A percentile compares a stretch with the other conserved stretches of the same genome.
Evolutionary conservation across 1,139 yeast genomes (phyloP).

Genomic region (Protomyces lactucae-debilis): DNA sequence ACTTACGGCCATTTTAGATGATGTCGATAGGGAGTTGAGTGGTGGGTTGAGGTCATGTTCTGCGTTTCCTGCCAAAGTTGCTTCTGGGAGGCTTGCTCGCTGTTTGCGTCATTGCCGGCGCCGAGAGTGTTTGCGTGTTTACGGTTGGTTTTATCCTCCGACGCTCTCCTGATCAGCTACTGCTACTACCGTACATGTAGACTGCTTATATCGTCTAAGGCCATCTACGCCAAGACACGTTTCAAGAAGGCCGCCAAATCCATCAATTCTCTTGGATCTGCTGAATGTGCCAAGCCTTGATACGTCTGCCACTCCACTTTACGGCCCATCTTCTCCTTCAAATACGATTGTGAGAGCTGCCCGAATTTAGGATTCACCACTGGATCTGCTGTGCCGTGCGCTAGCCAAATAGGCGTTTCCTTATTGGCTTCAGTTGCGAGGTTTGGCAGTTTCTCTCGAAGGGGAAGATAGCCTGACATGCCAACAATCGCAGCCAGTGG

Average conservation of each 20-base stretch:
- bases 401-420: conserved; percentile 73
- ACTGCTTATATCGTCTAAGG: background rate
- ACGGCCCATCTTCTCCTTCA: conserved; percentile 49
- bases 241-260: conserved; percentile 56
- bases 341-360: conserved; percentile 41
- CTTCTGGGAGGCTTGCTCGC: background rate
- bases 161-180: too few relatives aligned
- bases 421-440: conserved; percentile 29
- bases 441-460: conserved; percentile 44
- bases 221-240: conserved; percentile 28
- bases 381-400: conserved; percentile 79
- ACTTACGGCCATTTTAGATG: background rate
- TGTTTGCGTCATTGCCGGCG: background rate
- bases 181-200: too few relatives aligned
- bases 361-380: conserved; percentile 54
- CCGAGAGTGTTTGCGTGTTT: too few relatives aligned
- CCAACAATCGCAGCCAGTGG: conserved; percentile 76
- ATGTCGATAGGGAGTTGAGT: background rate
- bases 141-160: too few relatives aligned
- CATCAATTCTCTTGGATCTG: conserved; percentile 59
- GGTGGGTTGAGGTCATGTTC: background rate
- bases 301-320: conserved; percentile 55
- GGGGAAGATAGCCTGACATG: conserved; percentile 73
- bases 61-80: too few relatives aligned
- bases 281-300: conserved; percentile 61